Evolutionary conservation across 2,329 filamentous ascomycete genomes (phyloP).

Genomic region (Claviceps lovelessii): DNA sequence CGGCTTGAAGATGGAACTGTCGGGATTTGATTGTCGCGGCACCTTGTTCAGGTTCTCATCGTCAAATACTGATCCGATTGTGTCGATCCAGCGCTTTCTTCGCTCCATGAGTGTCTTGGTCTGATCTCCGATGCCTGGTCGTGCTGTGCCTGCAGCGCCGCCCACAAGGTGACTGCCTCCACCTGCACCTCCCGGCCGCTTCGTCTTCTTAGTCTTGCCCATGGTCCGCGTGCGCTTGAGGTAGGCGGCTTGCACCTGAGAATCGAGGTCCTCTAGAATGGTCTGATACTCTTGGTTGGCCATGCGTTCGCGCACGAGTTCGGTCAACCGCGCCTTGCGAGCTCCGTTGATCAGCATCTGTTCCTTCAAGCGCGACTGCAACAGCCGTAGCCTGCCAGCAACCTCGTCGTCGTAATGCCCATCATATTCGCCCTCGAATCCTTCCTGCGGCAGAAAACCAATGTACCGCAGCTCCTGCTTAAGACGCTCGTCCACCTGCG

Average conservation of each 20-base stretch:
- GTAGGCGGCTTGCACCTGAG: slow-evolving; percentile 87
- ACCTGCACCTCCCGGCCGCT: slow-evolving; percentile 60
- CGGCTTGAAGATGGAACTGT: slow-evolving; percentile 58
- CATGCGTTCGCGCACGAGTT: slow-evolving; percentile 82
- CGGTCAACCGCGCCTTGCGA: slow-evolving; percentile 71
- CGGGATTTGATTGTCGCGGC: slow-evolving; percentile 49
- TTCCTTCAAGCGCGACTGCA: slow-evolving; percentile 70
- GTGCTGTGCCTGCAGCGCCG: slow-evolving; percentile 46
- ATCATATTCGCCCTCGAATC: slow-evolving; percentile 61
- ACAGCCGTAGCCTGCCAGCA: slow-evolving; percentile 69
- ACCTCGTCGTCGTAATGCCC: slow-evolving; percentile 89
- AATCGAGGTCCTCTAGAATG: slow-evolving; percentile 91
- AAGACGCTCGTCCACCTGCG: slow-evolving; percentile 75
- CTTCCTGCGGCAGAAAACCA: slow-evolving; percentile 63
- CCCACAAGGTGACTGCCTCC: slow-evolving; percentile 52
- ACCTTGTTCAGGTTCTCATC: slow-evolving; percentile 63
- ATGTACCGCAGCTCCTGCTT: slow-evolving; percentile 85
- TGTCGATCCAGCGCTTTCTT: slow-evolving; percentile 75
- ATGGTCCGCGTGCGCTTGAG: slow-evolving; percentile 89
- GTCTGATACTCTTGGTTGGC: slow-evolving; percentile 94
- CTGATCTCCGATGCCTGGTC: slow-evolving; percentile 77
- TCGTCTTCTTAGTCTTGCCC: slow-evolving; percentile 86
- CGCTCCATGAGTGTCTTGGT: slow-evolving; percentile 89
- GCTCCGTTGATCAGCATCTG: slow-evolving; percentile 81
- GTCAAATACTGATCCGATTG: slow-evolving; percentile 80